Percentiles rank a stretch among this genome's conserved stretches.
These are phyloP conservation scores for Xylaria curta DNA, from an alignment of 495 filamentous ascomycete species.

Conservation along the genomic window DNA sequence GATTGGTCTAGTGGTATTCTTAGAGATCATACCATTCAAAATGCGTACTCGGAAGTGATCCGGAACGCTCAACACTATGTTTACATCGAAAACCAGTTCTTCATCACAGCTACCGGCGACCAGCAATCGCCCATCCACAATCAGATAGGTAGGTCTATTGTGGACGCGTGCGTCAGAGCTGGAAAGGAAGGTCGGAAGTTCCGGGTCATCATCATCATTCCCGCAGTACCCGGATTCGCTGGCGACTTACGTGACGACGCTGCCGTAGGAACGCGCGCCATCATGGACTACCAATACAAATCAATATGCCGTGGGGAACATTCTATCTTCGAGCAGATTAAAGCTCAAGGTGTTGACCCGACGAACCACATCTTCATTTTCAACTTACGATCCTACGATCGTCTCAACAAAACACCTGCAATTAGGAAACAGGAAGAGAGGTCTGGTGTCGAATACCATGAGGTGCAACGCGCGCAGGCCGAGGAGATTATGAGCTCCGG, in stretches of 20 bases:
- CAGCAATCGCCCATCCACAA: conserved; percentile 87
- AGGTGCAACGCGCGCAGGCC: conserved; percentile 84
- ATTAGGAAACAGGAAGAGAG: conserved; percentile 74
- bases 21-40: conserved; percentile 89
- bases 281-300: conserved; percentile 99
- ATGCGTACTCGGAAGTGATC: conserved; percentile 87
- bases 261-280: conserved; percentile 85
- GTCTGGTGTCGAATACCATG: conserved; percentile 81
- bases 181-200: conserved; percentile 88
- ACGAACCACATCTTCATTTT: conserved; percentile 86
- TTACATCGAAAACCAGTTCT: conserved; percentile 98
- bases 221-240: conserved; percentile 91
- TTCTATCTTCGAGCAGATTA: conserved; percentile 83
- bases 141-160: conserved; percentile 83
- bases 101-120: conserved; percentile 93
- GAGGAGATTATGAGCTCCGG: conserved; percentile 83
- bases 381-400: conserved; percentile 88
- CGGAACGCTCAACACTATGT: conserved; percentile 85
- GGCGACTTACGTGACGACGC: conserved; percentile 84
- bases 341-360: conserved; percentile 80
- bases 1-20: conserved; percentile 98
- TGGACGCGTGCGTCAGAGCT: conserved; percentile 84
- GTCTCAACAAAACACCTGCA: conserved; percentile 78
- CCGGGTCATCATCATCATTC: conserved; percentile 86
- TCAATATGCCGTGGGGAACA: conserved; percentile 90